Evolutionary conservation across 345 rosid species (phyloP).

Genomic region (Citrus trifoliata): DNA sequence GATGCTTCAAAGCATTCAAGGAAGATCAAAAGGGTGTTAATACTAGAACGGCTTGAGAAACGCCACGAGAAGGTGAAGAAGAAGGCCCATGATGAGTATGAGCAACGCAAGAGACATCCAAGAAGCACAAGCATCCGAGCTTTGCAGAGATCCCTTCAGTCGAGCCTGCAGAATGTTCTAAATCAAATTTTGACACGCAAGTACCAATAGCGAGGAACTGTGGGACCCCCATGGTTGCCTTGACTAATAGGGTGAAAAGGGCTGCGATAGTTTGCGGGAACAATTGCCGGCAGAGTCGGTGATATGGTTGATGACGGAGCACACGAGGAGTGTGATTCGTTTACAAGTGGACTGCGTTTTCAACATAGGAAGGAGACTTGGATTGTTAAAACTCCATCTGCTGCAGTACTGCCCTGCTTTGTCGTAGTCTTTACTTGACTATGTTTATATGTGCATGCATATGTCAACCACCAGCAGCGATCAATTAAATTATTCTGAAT

Average conservation of each 20-base stretch:
- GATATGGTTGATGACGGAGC: constrained; percentile 14
- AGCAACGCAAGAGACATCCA: constrained; percentile 31
- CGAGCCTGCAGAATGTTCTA: constrained; percentile 33
- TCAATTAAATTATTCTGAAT: too few relatives aligned
- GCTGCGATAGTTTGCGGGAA: constrained; percentile 41
- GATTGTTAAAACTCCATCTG: constrained; percentile 31
- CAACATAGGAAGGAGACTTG: constrained; percentile 21
- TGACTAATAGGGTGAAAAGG: constrained; percentile 23
- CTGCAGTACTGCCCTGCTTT: constrained; percentile 50
- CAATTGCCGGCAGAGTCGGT: constrained; percentile 26
- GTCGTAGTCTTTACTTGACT: constrained; percentile 36
- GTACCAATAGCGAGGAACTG: constrained; percentile 28
- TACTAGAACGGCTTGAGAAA: constrained; percentile 36
- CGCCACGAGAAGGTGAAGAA: constrained; percentile 38
- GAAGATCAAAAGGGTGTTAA: constrained; percentile 39
- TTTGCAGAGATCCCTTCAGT: constrained; percentile 37
- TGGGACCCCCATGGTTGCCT: constrained; percentile 18
- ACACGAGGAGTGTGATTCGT: constrained; percentile 15
- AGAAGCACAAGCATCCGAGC: constrained; percentile 37
- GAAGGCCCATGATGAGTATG: constrained; percentile 21
- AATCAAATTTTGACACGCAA: constrained; percentile 32
- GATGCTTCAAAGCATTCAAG: constrained; percentile 34
- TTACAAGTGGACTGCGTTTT: neutral
- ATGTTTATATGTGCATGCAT: too few relatives aligned
- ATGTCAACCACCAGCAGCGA: too few relatives aligned